Conservation (phyloP, 768 basidiomycete genomes). For the Lentinula lateritia region DNA sequence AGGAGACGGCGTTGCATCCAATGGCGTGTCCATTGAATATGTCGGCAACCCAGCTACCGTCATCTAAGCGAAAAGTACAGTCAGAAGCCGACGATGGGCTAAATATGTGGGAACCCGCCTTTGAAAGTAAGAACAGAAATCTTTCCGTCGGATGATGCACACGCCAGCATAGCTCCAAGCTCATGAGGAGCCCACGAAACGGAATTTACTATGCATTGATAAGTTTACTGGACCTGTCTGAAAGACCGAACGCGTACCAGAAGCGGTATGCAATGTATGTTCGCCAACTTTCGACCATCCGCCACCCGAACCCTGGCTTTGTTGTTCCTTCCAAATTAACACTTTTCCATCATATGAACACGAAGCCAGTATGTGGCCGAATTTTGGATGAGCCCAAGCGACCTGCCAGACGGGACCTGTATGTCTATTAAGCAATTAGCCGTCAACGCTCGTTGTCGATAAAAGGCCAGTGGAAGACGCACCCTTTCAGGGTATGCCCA, state of each 20-base stretch:
- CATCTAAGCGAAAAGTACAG: slow-evolving; percentile 48
- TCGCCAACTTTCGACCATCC: slow-evolving; percentile 95
- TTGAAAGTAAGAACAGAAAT: slow-evolving; percentile 96
- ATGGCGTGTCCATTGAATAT: slow-evolving; percentile 95
- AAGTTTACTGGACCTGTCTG: neutral
- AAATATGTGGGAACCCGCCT: slow-evolving; percentile 49
- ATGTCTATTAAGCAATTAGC: slow-evolving; percentile 48
- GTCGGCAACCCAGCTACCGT: slow-evolving; percentile 93
- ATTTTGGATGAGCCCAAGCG: slow-evolving; percentile 97
- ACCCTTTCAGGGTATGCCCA: slow-evolving; percentile 83
- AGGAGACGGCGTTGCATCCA: slow-evolving; percentile 95
- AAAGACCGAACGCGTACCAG: slow-evolving; percentile 51
- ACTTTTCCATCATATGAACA: slow-evolving; percentile 98
- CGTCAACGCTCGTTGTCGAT: neutral
- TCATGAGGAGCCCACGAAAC: slow-evolving; percentile 99
- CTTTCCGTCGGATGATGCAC: slow-evolving; percentile 95
- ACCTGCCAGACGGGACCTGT: slow-evolving; percentile 98
- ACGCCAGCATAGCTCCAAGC: slow-evolving; percentile 92
- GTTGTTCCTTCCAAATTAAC: slow-evolving; percentile 95
- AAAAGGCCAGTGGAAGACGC: slow-evolving; percentile 11
- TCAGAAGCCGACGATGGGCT: neutral
- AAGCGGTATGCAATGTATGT: slow-evolving; percentile 89
- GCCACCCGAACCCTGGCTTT: slow-evolving; percentile 32
- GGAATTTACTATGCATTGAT: slow-evolving; percentile 69
- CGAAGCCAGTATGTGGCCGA: slow-evolving; percentile 94